phyloP scores from a whole-genome alignment of 1,284 basidiomycete species.

The Sporisorium scitamineum region DNA sequence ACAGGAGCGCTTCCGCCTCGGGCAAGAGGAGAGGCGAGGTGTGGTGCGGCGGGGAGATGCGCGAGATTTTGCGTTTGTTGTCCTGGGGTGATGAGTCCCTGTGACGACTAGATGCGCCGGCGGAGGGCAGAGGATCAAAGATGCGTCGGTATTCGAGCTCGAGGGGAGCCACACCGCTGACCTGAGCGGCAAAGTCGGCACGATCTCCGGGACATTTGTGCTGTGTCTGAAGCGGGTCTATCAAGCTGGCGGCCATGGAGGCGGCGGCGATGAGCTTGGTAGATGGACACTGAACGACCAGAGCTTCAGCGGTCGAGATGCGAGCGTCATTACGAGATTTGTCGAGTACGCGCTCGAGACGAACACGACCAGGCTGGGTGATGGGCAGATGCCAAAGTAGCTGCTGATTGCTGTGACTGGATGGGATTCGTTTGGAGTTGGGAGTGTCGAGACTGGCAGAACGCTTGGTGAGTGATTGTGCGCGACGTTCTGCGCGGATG shows the following conservation, averaged over 20 bases:
- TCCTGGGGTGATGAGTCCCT: slow-evolving; percentile 24
- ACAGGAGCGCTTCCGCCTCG: slow-evolving; percentile 40
- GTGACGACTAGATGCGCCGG: slow-evolving; percentile 7
- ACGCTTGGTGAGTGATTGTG: slow-evolving; percentile 20
- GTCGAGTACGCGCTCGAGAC: slow-evolving; percentile 64
- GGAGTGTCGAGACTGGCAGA: slow-evolving; percentile 28
- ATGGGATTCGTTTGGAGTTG: slow-evolving; percentile 16
- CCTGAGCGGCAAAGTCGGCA: slow-evolving; percentile 51
- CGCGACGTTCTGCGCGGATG: slow-evolving; percentile 41
- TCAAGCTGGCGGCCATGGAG: background rate
- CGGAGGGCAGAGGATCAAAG: slow-evolving; percentile 27
- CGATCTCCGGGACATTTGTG: slow-evolving; percentile 63
- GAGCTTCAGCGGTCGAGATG: slow-evolving; percentile 50
- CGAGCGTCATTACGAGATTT: slow-evolving; percentile 58
- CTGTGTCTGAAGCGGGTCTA: slow-evolving; percentile 14
- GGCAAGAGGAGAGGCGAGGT: slow-evolving; percentile 48
- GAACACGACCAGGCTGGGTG: slow-evolving; percentile 53
- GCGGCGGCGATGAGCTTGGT: slow-evolving; percentile 45
- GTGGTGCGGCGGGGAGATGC: slow-evolving; percentile 50
- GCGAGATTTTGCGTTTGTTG: slow-evolving; percentile 40
- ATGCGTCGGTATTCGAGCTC: slow-evolving; percentile 56
- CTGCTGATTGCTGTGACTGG: slow-evolving; percentile 26
- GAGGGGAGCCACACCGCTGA: slow-evolving; percentile 63
- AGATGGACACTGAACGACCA: slow-evolving; percentile 64
- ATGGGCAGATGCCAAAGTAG: slow-evolving; percentile 59